Conservation (phyloP, 1,284 basidiomycete species). For the Ceratobasidium sp. region DNA sequence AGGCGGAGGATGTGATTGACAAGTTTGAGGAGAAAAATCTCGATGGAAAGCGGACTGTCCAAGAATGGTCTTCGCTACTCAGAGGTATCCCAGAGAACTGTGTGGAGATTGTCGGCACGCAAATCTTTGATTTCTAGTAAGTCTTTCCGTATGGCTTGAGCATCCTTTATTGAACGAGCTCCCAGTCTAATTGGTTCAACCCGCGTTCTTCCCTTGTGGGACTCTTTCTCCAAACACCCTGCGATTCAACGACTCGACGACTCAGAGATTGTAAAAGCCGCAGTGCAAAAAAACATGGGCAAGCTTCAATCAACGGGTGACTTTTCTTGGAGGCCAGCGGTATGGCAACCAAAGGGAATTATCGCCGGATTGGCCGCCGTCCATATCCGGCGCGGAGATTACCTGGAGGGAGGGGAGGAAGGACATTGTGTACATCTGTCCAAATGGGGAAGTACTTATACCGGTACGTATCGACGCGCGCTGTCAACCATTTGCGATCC, state of each 20-base stretch:
- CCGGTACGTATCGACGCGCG: conserved; percentile 3
- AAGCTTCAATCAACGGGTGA: conserved; percentile 6
- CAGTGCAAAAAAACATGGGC: conserved; percentile 37
- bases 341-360: neutral
- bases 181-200: conserved; percentile 51
- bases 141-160: neutral
- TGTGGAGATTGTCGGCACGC: conserved; percentile 51
- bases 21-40: conserved; percentile 43
- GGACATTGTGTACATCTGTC: conserved; percentile 28
- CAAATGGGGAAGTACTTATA: conserved; percentile 31
- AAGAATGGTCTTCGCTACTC: conserved; percentile 53
- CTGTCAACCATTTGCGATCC: conserved; percentile 44
- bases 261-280: conserved; percentile 35
- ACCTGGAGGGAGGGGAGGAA: conserved; percentile 36
- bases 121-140: conserved; percentile 57
- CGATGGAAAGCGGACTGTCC: conserved; percentile 46
- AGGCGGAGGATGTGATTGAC: conserved; percentile 28
- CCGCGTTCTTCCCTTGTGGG: conserved; percentile 56
- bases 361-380: conserved; percentile 46
- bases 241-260: conserved; percentile 53
- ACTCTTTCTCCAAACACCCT: conserved; percentile 54
- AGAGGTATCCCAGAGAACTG: conserved; percentile 53
- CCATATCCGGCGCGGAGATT: conserved; percentile 54
- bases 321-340: conserved; percentile 6
- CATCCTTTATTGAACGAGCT: neutral